Base-by-base conservation (phyloP, 441 rosid species). In the Pelargonium citronellum region DNA sequence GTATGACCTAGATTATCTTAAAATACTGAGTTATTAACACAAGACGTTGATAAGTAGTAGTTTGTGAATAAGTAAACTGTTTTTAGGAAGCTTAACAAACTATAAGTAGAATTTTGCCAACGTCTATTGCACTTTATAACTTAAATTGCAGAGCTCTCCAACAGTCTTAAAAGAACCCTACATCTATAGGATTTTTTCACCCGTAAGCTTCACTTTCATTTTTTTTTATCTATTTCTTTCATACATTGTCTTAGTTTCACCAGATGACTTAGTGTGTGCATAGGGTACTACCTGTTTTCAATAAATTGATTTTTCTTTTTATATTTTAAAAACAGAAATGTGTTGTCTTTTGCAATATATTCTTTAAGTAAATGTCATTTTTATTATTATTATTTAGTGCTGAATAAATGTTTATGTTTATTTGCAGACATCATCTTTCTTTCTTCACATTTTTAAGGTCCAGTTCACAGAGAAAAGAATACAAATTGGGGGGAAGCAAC, bases 341-440 rank as follows among this genome's bases (percentile, higher is more conserved):
- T 58, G 10, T 19, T 19, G 13, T 58, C 30, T 58, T 7, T 10
- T 19, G 3, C 2, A 10, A 17, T 57, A 7, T 19, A 19, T 57
- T 19, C 27, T 57, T 19, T 57, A 17, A 19, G 2, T 19, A 17
- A 57, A 57, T 57, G 61, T 16, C 22, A 30, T 34, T 64, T 55
- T 12, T 62, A 24, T 62, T 6, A 24, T 62, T 6, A 67, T 10
- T 64, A 17, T 9, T 19, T 47, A 55, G 22, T 19, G 20, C 20
- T 58, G 63, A 58, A 58, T 58, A 20, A 47, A 51, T 51, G 1
- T 19, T 27, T 6, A 30, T 10, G 8, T 62, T 74, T 66, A 11
- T 80, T 81, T 82, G 89, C 96, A 95, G 99, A 95, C 98, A 15
- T 79, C 97, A 4, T 86, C 93, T 44, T 85, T 89, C 73, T 92